Base-by-base conservation (phyloP, 768 basidiomycete genomes). In the Omphalotus guepiniiformis region DNA sequence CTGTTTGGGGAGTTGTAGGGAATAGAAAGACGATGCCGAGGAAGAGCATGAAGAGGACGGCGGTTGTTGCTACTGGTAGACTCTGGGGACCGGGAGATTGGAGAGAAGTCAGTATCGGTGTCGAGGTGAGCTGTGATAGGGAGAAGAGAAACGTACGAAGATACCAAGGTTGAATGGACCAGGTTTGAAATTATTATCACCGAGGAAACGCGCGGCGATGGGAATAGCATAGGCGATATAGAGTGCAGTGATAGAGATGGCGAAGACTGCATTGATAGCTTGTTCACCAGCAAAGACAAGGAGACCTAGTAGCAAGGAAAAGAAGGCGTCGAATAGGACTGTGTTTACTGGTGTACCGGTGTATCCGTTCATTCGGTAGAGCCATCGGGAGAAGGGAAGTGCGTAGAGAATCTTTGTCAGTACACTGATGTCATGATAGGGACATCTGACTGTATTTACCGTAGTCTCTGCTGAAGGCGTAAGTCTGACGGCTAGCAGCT, bases 401-500 rank as follows among this genome's bases (percentile, higher is more conserved):
- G 78, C 83, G 8, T 3, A 29, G 23, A 7, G 2, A 26, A 15
- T 18, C 9, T 37, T 28, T 12, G 4, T 2, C 2, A 27, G 25
- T n/a, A n/a, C n/a, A n/a, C n/a, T n/a, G n/a, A n/a, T n/a, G 5
- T 38, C 19, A 3, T 40, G 1, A 19, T 3, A n/a, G n/a, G 12
- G 6, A 45, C 61, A 23, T n/a, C n/a, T n/a, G n/a, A n/a, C n/a
- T n/a, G n/a, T n/a, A n/a, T n/a, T n/a, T 42, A 68, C 70, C 82
- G 16, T 74, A 75, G 56, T 88, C 85, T 1, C 85, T 74, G 19
- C 81, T 75, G 60, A 87, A 85, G 1, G 84, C 84, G 55, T 85
- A 87, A 0, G 76, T 78, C 60, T 88, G 85, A 3, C 85, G 75
- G 0, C 74, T 76, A 5, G 67, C 63, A 6, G 71, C 71, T 15